phyloP scores from a whole-genome alignment of 176 grass and related monocot species.

The Elymus sibiricus region DNA sequence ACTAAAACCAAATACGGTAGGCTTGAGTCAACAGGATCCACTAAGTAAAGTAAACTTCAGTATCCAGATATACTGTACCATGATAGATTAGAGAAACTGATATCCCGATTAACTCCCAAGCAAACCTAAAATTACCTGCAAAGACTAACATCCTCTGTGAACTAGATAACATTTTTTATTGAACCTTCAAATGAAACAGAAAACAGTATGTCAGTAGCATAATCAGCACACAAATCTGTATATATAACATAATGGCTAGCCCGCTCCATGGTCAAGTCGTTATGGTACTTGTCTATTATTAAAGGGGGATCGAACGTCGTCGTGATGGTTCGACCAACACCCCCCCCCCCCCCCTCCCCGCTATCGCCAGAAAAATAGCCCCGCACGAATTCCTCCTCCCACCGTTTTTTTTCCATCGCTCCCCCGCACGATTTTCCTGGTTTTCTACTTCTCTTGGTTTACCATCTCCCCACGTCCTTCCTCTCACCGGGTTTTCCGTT shows the following conservation, averaged over 20 bases:
- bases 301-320: too few relatives aligned
- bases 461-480: too few relatives aligned
- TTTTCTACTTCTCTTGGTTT: too few relatives aligned
- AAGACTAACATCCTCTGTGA: constrained; percentile 20
- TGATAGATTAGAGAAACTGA: constrained; percentile 14
- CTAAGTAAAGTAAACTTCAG: background rate
- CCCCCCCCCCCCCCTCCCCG: too few relatives aligned
- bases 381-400: too few relatives aligned
- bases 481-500: too few relatives aligned
- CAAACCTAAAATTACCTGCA: constrained; percentile 21
- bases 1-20: constrained; percentile 4
- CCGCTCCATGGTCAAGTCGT: background rate
- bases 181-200: background rate
- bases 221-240: background rate
- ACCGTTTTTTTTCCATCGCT: too few relatives aligned
- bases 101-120: background rate
- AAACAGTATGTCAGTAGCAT: background rate
- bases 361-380: too few relatives aligned
- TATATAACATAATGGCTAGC: background rate
- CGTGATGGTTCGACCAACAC: too few relatives aligned
- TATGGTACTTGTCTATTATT: background rate
- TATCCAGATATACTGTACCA: constrained; percentile 11
- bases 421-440: too few relatives aligned
- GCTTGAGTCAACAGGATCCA: background rate
- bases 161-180: background rate